Base-by-base conservation (phyloP, 768 basidiomycete species). In the Ephemerocybe angulata region DNA sequence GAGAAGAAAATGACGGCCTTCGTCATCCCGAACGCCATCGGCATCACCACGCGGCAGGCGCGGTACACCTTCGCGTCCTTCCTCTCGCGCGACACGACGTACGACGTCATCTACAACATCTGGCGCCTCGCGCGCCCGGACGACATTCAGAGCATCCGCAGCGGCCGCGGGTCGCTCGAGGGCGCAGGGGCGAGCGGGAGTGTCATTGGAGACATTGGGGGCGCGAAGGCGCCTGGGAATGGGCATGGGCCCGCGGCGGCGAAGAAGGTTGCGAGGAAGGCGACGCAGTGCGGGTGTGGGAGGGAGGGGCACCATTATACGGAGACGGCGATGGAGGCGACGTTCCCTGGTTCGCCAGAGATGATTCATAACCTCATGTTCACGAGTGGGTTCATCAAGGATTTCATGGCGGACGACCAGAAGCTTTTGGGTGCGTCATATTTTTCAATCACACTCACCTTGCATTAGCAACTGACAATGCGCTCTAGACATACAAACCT, bases 1-100 rank as follows among this genome's bases (percentile, higher is more conserved):
- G 96, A 98, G 66, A 98, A 97, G 81, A 91, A 85, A 64, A 98
- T 95, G 92, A 98, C 96, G 0, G 95, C 96, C 2, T 90, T 94
- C 61, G 93, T 98, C 56, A 98, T 98, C 58, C 96, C 96, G 15
- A 98, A 98, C 67, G 96, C 92, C 24, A 95, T 98, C 61, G 88
- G 89, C 61, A 82, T 98, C 54, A 84, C 90, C 13, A 97, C 95
- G 0, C 79, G 81, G 25, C 84, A 85, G 60, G 80, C 80, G 17
- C 92, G 95, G 73, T 93, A 97, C 73, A 90, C 87, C 1, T 98
- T 98, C 62, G 92, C 97, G 0, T 98, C 95, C 13, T 96, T 99
- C 78, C 86, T 98, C 60, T 88, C 94, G 1, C 84, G 96, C 10
- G 96, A 99, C 72, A 93, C 94, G 38, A 94, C 95, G 0, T 95